A percentile compares a stretch with the other conserved stretches of the same genome.
Conservation (phyloP, 805 yeast genomes). For the Candida sakaeoensis region DNA sequence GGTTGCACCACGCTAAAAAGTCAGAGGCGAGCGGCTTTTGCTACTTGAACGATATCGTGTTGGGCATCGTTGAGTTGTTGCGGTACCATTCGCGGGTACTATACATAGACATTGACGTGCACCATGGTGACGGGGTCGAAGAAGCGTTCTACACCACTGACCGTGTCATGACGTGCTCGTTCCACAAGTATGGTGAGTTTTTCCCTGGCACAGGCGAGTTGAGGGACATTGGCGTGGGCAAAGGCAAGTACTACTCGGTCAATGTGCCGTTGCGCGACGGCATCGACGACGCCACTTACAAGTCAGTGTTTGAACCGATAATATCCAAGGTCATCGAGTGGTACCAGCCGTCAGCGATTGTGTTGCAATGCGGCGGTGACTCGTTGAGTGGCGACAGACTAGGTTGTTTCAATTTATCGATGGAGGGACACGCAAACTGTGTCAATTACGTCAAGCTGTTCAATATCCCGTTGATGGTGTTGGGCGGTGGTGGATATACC, state of each 20-base stretch:
- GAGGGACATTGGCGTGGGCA: conserved; percentile 86
- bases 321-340: conserved; percentile 72
- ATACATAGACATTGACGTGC: conserved; percentile 92
- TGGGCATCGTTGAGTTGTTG: conserved; percentile 80
- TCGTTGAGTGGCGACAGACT: conserved; percentile 92
- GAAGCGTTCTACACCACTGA: conserved; percentile 96
- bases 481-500: conserved; percentile 99
- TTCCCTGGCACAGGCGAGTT: conserved; percentile 97
- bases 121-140: conserved; percentile 98
- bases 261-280: conserved; percentile 96
- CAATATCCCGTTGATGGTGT: conserved; percentile 84
- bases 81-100: conserved; percentile 89
- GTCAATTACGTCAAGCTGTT: conserved; percentile 81
- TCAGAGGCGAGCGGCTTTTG: conserved; percentile 95
- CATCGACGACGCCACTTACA: conserved; percentile 85
- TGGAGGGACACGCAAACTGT: conserved; percentile 95
- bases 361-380: conserved; percentile 98
- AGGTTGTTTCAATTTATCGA: conserved; percentile 92
- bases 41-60: conserved; percentile 89
- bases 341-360: conserved; percentile 95
- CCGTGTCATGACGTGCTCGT: conserved; percentile 93
- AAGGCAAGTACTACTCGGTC: conserved; percentile 83
- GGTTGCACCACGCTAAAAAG: conserved; percentile 97
- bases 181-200: conserved; percentile 94
- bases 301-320: conserved; percentile 85